Evolutionary conservation across 176 grass and related monocot species (phyloP).

Genomic region (Carex parvula): DNA sequence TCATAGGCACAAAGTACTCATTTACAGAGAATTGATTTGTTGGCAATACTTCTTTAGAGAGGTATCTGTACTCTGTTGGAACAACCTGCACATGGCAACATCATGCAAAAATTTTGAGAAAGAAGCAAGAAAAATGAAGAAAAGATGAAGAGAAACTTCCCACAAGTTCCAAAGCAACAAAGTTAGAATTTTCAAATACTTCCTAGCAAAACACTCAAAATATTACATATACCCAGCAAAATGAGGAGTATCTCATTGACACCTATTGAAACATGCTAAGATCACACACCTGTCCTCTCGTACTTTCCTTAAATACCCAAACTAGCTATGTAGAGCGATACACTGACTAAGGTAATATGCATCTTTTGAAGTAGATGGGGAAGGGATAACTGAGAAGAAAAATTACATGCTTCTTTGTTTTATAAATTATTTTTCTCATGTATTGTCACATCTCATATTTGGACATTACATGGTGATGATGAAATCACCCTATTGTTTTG

Average conservation of each 20-base stretch:
- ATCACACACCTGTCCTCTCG: background rate
- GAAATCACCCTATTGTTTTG: background rate
- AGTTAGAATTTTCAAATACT: background rate
- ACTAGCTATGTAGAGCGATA: background rate
- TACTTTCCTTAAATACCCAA: background rate
- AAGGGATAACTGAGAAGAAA: background rate
- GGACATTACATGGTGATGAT: background rate
- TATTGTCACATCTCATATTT: background rate
- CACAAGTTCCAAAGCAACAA: background rate
- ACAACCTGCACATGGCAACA: slow-evolving; percentile 61
- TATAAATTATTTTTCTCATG: background rate
- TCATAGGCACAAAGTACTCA: slow-evolving; percentile 83
- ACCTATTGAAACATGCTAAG: background rate
- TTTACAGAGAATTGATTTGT: slow-evolving; percentile 99
- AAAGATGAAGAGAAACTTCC: background rate
- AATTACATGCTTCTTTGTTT: background rate
- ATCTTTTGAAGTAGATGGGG: background rate
- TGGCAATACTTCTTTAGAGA: slow-evolving; percentile 81
- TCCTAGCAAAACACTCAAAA: background rate
- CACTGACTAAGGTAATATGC: background rate
- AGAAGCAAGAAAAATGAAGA: background rate
- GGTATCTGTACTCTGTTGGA: slow-evolving; percentile 91
- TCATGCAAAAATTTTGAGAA: background rate
- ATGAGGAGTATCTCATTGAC: background rate
- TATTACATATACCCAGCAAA: background rate